Evolutionary conservation across 805 yeast species (phyloP).

Genomic region (Lipomyces orientalis): DNA sequence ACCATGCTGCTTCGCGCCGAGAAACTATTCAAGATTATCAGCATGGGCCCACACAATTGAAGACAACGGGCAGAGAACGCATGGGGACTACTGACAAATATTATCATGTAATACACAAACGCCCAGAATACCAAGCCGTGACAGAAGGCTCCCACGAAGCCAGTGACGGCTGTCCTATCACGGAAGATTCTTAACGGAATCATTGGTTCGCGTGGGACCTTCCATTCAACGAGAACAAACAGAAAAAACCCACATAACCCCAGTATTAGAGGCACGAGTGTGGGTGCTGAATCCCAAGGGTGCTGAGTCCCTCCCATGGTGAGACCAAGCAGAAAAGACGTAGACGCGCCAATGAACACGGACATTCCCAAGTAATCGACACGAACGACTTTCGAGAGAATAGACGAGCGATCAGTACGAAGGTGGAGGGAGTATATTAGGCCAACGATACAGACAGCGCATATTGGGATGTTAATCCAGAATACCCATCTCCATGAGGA

Average conservation of each 20-base stretch:
- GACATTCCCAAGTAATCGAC: conserved; percentile 60
- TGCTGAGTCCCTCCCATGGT: conserved; percentile 60
- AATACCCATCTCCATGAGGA: conserved; percentile 81
- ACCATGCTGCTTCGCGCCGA: too few relatives aligned
- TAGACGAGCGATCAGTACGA: conserved; percentile 52
- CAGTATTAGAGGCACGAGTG: conserved; percentile 55
- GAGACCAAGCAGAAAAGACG: conserved; percentile 55
- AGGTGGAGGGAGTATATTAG: conserved; percentile 55
- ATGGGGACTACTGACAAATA: too few relatives aligned
- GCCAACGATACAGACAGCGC: conserved; percentile 55
- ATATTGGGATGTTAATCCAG: conserved; percentile 70
- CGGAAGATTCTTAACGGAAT: conserved; percentile 52
- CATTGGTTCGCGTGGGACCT: conserved; percentile 54
- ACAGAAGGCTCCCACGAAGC: conserved; percentile 49
- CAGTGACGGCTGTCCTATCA: conserved; percentile 48
- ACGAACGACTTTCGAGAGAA: conserved; percentile 48
- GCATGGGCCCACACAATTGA: too few relatives aligned
- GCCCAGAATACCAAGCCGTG: conserved; percentile 50
- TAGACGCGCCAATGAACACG: conserved; percentile 52
- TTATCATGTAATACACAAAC: conserved; percentile 46
- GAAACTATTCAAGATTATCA: too few relatives aligned
- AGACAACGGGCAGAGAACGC: too few relatives aligned
- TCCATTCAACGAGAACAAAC: conserved; percentile 45
- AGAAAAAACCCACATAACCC: conserved; percentile 54
- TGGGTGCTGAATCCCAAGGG: conserved; percentile 63